Evolutionary conservation across 441 rosid species (phyloP), one percentile per base, ranked within the genome.

Genomic region (Aquilaria agallochum): DNA sequence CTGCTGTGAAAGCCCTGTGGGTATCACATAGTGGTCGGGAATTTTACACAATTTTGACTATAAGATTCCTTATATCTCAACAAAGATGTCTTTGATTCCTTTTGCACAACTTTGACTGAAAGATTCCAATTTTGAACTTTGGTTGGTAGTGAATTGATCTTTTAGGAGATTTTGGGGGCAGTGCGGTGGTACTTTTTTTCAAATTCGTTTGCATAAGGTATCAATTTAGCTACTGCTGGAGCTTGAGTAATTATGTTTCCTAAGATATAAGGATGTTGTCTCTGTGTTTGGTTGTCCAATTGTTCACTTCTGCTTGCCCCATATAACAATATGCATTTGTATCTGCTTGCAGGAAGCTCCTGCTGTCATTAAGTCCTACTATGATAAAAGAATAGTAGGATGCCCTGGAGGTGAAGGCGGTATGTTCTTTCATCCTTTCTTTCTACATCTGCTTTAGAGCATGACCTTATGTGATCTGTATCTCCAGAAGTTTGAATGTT

Each of bases 321-420:
- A 36, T 36, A 36, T 36, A 36, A 2, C 6, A 20, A 6, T 62
- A 13, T 30, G 52, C 14, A 47, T 40, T 68, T 60, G 27, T 68
- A 31, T 59, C 42, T 46, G 32, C 55, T 48, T 72, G 68, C 58
- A 88, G 96, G 92, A 82, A 68, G 72, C 77, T 62, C 95, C 95
- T 40, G 90, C 91, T 48, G 82, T 88, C 31, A 63, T 90, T 55
- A 77, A 84, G 79, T 88, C 95, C 46, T 81, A 81, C 71, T 84
- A 81, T 63, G 85, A 84, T 75, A 81, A 75, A 84, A 84, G 95
- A 84, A 78, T 88, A 64, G 88, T 90, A 73, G 95, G 95, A 69
- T 90, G 95, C 69, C 91, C 91, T 1, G 95, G 95, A 49, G 97
- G 83, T 66, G 97, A 84, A 84, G 97, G 82, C 64, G 97, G 97